phyloP scores from a whole-genome alignment of 1,284 basidiomycete species.

The Exobasidium rhododendri region DNA sequence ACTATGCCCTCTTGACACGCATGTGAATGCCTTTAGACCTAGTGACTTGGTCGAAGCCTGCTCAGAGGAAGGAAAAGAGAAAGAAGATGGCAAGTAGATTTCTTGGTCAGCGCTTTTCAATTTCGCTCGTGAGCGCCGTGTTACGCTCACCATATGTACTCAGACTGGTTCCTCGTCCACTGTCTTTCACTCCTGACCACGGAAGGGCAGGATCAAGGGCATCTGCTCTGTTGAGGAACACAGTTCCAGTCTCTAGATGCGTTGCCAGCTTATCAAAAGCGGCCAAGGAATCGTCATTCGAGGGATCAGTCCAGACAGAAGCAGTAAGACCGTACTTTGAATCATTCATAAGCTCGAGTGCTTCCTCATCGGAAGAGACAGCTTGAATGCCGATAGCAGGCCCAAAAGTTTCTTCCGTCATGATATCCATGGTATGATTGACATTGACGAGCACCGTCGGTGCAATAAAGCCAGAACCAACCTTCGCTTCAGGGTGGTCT shows the following conservation, averaged over 20 bases:
- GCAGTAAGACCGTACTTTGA: conserved; percentile 26
- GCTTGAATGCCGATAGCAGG: conserved; percentile 28
- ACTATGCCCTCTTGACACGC: conserved; percentile 34
- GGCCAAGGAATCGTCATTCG: conserved; percentile 20
- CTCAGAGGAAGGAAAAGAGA: too few species aligned
- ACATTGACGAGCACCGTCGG: conserved; percentile 29
- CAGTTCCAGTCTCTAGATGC: conserved; percentile 23
- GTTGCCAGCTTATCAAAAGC: conserved; percentile 21
- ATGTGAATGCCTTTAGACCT: conserved; percentile 37
- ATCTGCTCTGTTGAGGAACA: conserved; percentile 17
- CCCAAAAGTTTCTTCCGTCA: conserved; percentile 33
- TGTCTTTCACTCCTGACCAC: conserved; percentile 92
- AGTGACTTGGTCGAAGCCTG: conserved; percentile 27
- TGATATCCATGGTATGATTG: conserved; percentile 23
- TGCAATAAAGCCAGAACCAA: conserved; percentile 23
- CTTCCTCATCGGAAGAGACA: conserved; percentile 21
- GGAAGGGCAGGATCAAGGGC: conserved; percentile 61
- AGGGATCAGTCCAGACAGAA: conserved; percentile 21
- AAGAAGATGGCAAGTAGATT: too few species aligned
- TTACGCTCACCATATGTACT: conserved; percentile 64
- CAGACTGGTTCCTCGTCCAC: conserved; percentile 81
- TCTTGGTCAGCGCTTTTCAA: too few species aligned
- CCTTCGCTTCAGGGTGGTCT: background rate
- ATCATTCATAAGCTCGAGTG: conserved; percentile 29
- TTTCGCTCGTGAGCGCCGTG: too few species aligned